phyloP scores from a whole-genome alignment of 768 basidiomycete genomes.

The Pleurotus ostreatus region DNA sequence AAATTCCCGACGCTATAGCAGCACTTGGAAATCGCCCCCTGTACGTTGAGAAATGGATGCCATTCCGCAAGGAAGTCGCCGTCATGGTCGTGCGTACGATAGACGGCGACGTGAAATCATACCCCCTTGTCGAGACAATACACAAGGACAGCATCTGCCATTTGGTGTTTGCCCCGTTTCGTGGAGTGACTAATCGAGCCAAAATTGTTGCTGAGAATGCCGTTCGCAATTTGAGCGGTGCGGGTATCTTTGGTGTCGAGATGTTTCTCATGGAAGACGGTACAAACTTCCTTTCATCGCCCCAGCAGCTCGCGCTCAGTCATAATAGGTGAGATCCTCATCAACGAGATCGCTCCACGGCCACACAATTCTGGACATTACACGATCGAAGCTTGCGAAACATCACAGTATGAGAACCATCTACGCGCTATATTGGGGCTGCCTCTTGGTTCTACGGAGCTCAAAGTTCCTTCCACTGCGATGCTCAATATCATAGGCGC shows the following conservation, averaged over 20 bases:
- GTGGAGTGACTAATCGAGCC: conserved; percentile 60
- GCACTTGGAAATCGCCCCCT: conserved; percentile 65
- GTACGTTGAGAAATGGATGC: conserved; percentile 94
- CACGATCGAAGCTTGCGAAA: conserved; percentile 95
- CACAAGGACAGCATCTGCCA: conserved; percentile 94
- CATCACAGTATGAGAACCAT: conserved; percentile 97
- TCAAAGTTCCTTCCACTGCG: conserved; percentile 81
- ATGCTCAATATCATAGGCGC: conserved; percentile 97
- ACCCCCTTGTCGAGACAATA: conserved; percentile 92
- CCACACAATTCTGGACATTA: conserved; percentile 99
- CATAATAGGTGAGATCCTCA: conserved; percentile 60
- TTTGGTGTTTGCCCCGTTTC: conserved; percentile 85
- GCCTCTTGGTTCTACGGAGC: conserved; percentile 82
- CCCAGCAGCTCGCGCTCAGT: too few relatives aligned
- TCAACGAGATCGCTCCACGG: conserved; percentile 97
- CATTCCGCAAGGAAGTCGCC: conserved; percentile 86
- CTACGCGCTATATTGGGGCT: conserved; percentile 89
- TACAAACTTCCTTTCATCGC: conserved; percentile 20
- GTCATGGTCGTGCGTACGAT: conserved; percentile 92
- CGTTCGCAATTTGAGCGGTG: conserved; percentile 74
- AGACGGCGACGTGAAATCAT: conserved; percentile 70
- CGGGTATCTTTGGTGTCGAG: conserved; percentile 96
- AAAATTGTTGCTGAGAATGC: conserved; percentile 76
- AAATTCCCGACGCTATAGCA: conserved; percentile 47
- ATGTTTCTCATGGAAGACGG: conserved; percentile 94